phyloP scores from a whole-genome alignment of 2,329 filamentous ascomycete genomes.

The Sordariomycetes sp. region DNA sequence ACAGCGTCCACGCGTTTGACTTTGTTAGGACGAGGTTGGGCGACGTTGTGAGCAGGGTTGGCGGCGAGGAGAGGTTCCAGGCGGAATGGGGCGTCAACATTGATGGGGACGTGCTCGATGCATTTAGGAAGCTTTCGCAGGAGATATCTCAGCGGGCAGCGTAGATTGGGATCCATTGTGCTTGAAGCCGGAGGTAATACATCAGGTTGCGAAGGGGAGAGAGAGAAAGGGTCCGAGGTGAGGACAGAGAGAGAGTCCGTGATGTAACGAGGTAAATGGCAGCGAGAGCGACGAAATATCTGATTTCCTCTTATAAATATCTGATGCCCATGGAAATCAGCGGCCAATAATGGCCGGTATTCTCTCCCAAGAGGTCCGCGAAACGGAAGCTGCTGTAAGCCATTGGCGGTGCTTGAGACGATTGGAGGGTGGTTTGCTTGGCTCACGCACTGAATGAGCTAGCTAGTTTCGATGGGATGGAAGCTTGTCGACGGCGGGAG shows the following conservation, averaged over 20 bases:
- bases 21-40: conserved; percentile 56
- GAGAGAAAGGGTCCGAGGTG: neutral
- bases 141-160: neutral
- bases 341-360: neutral
- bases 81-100: conserved; percentile 63
- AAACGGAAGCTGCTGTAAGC: neutral
- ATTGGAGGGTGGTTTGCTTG: neutral
- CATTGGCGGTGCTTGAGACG: neutral
- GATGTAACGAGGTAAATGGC: neutral
- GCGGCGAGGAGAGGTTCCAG: conserved; percentile 57
- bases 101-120: conserved; percentile 57
- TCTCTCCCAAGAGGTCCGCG: too few species aligned
- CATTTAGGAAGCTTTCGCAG: conserved; percentile 32
- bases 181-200: neutral
- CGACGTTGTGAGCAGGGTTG: conserved; percentile 44
- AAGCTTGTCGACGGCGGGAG: neutral
- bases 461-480: neutral
- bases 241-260: neutral
- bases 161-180: neutral
- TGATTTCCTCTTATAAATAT: neutral
- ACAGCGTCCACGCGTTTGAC: conserved; percentile 50
- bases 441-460: neutral
- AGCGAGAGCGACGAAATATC: neutral
- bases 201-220: neutral
- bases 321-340: neutral